Base-by-base conservation (phyloP, 164 flowering plant species). In the Taxillus chinensis region DNA sequence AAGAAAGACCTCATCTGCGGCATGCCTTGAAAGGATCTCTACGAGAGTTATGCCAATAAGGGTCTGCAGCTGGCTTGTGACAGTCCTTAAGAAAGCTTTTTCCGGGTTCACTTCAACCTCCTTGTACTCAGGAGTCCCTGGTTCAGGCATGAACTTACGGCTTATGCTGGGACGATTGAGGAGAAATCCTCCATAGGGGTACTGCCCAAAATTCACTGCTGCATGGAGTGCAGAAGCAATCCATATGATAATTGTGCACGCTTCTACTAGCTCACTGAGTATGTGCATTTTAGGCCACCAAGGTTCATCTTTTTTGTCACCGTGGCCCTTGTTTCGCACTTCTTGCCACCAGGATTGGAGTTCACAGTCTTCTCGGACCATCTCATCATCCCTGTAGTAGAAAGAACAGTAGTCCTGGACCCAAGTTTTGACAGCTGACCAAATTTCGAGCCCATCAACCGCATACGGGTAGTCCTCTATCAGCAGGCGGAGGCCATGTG, bases 211-310 rank as follows among this genome's bases (percentile, higher is more conserved):
- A 38, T 55, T 55, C 13, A 55, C 58, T 13, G 59, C 59, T 40
- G 69, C 69, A 60, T 66, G 69, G 40, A 66, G 69, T 4, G 69
- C 69, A 52, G 69, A 66, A 38, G 69, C 69, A 7, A 43, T 27
- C 69, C 69, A 66, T 60, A 60, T 59, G 41, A 66, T 60, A 27
- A 60, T 59, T 13, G 63, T 66, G 69, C 69, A 66, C 14, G 53
- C 4, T 0, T 66, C 59, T 27, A 55, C 55, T 10, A 66, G 41
- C 59, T 66, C 69, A 45, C 60, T 48, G 8, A 58, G 43, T 3
- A 40, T 41, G 27, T 66, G 58, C 69, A 66, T 66, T 60, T 54
- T 66, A 38, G 69, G 64, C 69, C 69, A 66, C 69, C 69, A 66
- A 13, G 69, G 68, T 39, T 66, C 68, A 41, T 66, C 68, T 52